Percentiles rank a stretch among this genome's conserved stretches.
These are phyloP conservation scores for Suillus subaureus DNA, from an alignment of 768 basidiomycete genomes.

Conservation along the genomic window DNA sequence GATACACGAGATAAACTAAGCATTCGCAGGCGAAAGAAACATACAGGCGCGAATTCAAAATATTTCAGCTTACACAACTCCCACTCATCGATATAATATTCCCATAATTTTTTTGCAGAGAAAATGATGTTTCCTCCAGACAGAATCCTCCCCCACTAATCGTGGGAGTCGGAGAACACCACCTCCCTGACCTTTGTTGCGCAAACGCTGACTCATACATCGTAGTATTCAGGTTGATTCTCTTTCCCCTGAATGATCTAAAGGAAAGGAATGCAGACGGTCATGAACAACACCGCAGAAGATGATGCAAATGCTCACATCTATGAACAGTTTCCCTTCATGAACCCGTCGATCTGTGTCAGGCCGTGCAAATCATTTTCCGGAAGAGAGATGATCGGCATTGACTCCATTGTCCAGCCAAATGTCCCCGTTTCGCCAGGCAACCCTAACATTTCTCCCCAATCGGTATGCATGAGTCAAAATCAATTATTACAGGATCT, in stretches of 20 bases:
- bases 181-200: background rate
- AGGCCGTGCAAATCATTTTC: background rate
- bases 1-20: too few species aligned
- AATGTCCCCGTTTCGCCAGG: background rate
- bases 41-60: too few species aligned
- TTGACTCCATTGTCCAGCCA: background rate
- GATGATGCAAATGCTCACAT: background rate
- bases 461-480: constrained; percentile 13
- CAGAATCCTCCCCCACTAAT: too few species aligned
- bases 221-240: background rate
- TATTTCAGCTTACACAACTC: too few species aligned
- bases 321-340: background rate
- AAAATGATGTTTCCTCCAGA: too few species aligned
- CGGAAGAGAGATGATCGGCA: background rate
- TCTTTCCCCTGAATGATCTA: background rate
- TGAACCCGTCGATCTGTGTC: background rate
- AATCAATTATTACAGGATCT: constrained; percentile 28
- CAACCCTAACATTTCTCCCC: background rate
- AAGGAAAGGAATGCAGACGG: background rate
- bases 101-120: too few species aligned
- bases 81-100: too few species aligned
- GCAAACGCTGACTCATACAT: background rate
- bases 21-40: too few species aligned
- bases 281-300: background rate
- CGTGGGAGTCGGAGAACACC: too few species aligned